Percentiles rank a stretch among this genome's conserved stretches.
phyloP scores from a whole-genome alignment of 495 filamentous ascomycete species.

The Cladorrhinum samala region DNA sequence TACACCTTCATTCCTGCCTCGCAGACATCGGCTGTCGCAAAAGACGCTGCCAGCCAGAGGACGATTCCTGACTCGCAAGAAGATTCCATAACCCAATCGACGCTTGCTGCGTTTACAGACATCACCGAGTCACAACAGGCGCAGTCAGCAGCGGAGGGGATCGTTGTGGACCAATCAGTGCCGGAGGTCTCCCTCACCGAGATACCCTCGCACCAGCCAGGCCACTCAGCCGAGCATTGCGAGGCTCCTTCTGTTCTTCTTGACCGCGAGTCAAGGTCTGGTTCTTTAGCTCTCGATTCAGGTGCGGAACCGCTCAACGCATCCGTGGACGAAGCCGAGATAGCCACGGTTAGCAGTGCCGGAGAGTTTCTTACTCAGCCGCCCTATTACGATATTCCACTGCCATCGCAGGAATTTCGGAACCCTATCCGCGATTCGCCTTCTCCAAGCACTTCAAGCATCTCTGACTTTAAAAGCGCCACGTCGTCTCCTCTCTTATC shows the following conservation, averaged over 20 bases:
- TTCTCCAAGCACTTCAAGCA: not conserved
- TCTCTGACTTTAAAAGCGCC: not conserved
- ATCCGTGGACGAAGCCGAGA: not conserved
- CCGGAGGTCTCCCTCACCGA: constrained; percentile 7
- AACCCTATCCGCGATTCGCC: not conserved
- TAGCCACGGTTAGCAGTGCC: not conserved
- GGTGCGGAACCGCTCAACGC: not conserved
- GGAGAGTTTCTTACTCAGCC: not conserved
- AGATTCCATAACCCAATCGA: constrained; percentile 6
- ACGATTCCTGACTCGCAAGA: constrained; percentile 31
- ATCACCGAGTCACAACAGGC: not conserved
- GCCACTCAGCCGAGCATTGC: not conserved
- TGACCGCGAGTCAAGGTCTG: not conserved
- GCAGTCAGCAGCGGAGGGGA: not conserved
- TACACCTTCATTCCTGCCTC: constrained; percentile 4
- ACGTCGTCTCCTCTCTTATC: not conserved
- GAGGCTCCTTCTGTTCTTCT: not conserved
- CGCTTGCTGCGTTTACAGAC: not conserved
- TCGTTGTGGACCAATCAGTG: not conserved
- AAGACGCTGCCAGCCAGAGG: constrained; percentile 9
- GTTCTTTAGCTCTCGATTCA: not conserved
- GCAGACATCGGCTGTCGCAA: constrained; percentile 2
- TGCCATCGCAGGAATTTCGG: not conserved
- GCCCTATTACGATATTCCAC: not conserved
- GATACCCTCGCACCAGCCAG: constrained; percentile 22